A percentile compares a stretch with the other conserved stretches of the same genome.
Conservation (phyloP, 2,329 filamentous ascomycete genomes). For the Cryoendolithus antarcticus region DNA sequence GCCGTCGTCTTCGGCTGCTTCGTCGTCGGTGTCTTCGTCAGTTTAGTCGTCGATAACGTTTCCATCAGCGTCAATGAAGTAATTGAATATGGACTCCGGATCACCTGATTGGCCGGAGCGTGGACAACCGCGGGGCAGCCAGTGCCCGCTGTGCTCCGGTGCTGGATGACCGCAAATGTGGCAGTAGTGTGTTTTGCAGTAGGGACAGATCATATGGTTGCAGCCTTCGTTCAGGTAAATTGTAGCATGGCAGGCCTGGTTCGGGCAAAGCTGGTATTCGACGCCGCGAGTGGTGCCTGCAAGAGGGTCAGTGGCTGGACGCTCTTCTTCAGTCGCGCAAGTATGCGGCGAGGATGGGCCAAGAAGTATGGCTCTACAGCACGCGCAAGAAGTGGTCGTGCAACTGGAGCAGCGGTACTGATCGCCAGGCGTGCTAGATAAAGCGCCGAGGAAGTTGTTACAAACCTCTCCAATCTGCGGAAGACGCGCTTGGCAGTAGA, state of each 20-base stretch:
- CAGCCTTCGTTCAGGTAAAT: slow-evolving; percentile 6
- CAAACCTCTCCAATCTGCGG: neutral
- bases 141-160: slow-evolving; percentile 4
- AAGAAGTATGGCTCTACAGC: too few relatives aligned
- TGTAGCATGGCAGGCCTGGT: slow-evolving; percentile 4
- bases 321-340: neutral
- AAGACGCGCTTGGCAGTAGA: slow-evolving; percentile 4
- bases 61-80: neutral
- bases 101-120: slow-evolving; percentile 5
- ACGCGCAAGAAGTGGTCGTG: too few relatives aligned
- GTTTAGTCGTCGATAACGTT: neutral
- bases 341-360: too few relatives aligned
- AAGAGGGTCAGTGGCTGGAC: too few relatives aligned
- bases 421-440: too few relatives aligned
- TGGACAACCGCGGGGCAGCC: slow-evolving; percentile 5
- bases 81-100: too few relatives aligned
- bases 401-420: too few relatives aligned
- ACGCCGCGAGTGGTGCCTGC: slow-evolving; percentile 2
- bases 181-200: slow-evolving; percentile 11
- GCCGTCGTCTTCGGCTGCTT: too few relatives aligned
- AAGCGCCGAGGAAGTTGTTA: neutral
- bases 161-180: slow-evolving; percentile 7
- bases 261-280: slow-evolving; percentile 9
- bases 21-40: neutral
- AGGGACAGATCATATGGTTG: slow-evolving; percentile 7